These are phyloP conservation scores for Pelargonium citronellum DNA, from an alignment of 441 rosid species.

Conservation along the genomic window DNA sequence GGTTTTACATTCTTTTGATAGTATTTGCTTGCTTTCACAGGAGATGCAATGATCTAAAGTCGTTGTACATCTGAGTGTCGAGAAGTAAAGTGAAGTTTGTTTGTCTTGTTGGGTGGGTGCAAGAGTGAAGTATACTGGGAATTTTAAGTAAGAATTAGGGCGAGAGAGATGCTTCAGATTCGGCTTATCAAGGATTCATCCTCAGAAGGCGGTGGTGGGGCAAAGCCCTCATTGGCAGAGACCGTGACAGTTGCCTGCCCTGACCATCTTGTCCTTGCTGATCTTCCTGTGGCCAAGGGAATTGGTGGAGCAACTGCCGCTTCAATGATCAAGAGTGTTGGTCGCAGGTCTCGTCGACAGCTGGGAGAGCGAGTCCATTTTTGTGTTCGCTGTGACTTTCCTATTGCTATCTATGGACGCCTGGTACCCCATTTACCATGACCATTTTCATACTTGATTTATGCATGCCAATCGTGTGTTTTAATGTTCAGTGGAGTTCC, in stretches of 20 bases:
- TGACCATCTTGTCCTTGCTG: constrained; percentile 90
- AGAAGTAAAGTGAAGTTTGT: neutral
- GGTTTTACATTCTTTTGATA: neutral
- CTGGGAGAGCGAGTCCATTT: constrained; percentile 93
- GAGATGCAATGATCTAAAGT: neutral
- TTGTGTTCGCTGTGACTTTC: constrained; percentile 93
- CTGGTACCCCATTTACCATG: constrained; percentile 38
- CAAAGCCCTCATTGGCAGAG: constrained; percentile 51
- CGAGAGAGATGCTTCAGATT: constrained; percentile 61
- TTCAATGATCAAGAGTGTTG: constrained; percentile 53
- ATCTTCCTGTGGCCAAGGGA: constrained; percentile 94
- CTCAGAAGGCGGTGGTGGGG: constrained; percentile 40
- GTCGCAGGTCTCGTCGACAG: constrained; percentile 89
- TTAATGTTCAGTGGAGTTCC: no score
- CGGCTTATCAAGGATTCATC: constrained; percentile 60
- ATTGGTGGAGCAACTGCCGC: constrained; percentile 70
- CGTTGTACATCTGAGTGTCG: neutral
- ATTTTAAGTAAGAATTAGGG: neutral
- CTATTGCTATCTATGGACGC: constrained; percentile 87
- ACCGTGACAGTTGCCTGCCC: constrained; percentile 92
- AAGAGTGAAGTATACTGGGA: neutral
- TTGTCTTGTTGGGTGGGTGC: neutral
- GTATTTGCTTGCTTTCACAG: neutral
- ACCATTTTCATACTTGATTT: neutral
- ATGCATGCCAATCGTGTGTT: neutral